Conservation (phyloP, 495 filamentous ascomycete genomes). For the Trichoderma gamsii region DNA sequence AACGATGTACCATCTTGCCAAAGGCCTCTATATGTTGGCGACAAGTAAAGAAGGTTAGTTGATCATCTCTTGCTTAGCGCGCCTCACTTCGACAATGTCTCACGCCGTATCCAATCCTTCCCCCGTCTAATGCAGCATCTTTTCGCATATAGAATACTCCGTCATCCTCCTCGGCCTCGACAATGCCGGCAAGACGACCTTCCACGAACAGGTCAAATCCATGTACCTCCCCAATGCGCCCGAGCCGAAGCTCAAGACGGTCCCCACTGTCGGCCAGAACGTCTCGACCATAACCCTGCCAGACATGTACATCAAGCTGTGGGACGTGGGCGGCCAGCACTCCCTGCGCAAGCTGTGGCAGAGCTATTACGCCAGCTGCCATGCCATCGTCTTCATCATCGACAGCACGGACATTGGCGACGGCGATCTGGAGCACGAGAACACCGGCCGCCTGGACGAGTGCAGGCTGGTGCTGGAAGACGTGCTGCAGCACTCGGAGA, state of each 20-base stretch:
- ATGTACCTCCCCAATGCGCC: constrained; percentile 65
- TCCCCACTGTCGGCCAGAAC: constrained; percentile 96
- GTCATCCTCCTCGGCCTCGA: constrained; percentile 95
- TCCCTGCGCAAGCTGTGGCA: constrained; percentile 88
- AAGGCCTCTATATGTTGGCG: constrained; percentile 86
- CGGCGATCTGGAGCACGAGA: constrained; percentile 55
- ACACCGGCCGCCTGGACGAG: constrained; percentile 68
- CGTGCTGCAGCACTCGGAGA: constrained; percentile 77
- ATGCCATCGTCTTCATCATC: constrained; percentile 96
- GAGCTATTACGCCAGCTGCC: constrained; percentile 85
- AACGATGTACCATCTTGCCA: constrained; percentile 91
- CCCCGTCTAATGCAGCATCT: constrained; percentile 14
- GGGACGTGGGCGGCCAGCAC: constrained; percentile 95
- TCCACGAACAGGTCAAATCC: constrained; percentile 91
- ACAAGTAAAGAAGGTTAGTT: constrained; percentile 84
- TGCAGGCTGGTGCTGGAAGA: constrained; percentile 83
- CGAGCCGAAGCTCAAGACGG: constrained; percentile 61
- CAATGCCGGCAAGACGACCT: constrained; percentile 97
- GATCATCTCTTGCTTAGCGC: constrained; percentile 4
- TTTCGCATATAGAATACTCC: constrained; percentile 69
- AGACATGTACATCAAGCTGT: constrained; percentile 95
- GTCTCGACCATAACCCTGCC: constrained; percentile 81
- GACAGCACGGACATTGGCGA: constrained; percentile 89
- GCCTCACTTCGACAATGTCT: neutral
- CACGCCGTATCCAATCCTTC: neutral